Percentiles rank a stretch among this genome's conserved stretches.
These are phyloP conservation scores for Diutina ranongensis DNA, from an alignment of 1,139 yeast species.

Conservation along the genomic window DNA sequence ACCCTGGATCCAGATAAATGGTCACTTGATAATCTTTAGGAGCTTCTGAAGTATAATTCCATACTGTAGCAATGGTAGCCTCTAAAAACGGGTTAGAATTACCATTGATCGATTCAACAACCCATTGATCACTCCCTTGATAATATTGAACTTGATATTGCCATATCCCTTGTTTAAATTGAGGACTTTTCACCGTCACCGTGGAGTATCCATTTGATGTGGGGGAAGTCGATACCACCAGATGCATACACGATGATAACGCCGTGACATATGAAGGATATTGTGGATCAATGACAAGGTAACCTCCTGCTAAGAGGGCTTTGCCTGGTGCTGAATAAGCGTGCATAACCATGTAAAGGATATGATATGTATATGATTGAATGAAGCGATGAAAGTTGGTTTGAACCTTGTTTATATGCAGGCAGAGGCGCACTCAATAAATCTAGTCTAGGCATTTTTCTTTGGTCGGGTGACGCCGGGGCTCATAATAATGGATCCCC, in stretches of 20 bases:
- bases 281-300: slow-evolving; percentile 69
- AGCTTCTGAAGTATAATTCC: slow-evolving; percentile 27
- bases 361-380: no score
- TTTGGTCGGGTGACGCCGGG: no score
- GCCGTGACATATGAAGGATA: slow-evolving; percentile 80
- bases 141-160: slow-evolving; percentile 24
- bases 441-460: no score
- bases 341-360: no score
- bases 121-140: slow-evolving; percentile 7
- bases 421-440: no score
- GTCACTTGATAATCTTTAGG: slow-evolving; percentile 34
- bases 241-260: slow-evolving; percentile 82
- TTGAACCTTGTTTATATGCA: no score
- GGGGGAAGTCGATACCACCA: slow-evolving; percentile 28
- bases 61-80: slow-evolving; percentile 44
- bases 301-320: slow-evolving; percentile 90
- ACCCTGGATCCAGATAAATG: slow-evolving; percentile 78
- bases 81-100: slow-evolving; percentile 65
- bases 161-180: slow-evolving; percentile 68
- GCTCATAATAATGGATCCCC: no score
- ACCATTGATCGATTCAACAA: slow-evolving; percentile 13
- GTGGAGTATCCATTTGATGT: slow-evolving; percentile 6
- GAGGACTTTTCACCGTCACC: slow-evolving; percentile 60
- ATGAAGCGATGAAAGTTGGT: no score
- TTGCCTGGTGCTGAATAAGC: slow-evolving; percentile 68